Evolutionary conservation across 2,329 filamentous ascomycete genomes (phyloP).

Genomic region (Aaosphaeria arxii): DNA sequence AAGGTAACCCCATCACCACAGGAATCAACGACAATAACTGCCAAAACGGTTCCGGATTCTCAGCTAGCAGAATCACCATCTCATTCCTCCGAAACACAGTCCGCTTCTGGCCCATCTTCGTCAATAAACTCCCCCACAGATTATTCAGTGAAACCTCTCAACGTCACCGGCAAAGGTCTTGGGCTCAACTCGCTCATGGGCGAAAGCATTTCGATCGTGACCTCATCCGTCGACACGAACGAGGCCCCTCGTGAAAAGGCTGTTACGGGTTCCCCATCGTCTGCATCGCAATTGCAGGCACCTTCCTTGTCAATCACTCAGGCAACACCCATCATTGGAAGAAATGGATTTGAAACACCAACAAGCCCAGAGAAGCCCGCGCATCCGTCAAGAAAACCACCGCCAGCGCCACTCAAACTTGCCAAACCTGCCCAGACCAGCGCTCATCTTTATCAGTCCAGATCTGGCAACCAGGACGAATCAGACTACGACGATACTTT

Average conservation of each 20-base stretch:
- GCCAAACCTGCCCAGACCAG: slow-evolving; percentile 44
- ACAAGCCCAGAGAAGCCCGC: slow-evolving; percentile 25
- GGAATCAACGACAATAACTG: slow-evolving; percentile 6
- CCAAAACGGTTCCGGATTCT: slow-evolving; percentile 24
- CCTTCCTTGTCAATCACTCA: slow-evolving; percentile 38
- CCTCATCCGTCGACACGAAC: slow-evolving; percentile 7
- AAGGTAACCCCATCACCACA: slow-evolving; percentile 18
- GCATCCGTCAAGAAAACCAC: slow-evolving; percentile 67
- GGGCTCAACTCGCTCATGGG: slow-evolving; percentile 19
- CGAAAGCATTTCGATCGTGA: slow-evolving; percentile 9
- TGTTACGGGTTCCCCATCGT: slow-evolving; percentile 8
- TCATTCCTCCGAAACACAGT: slow-evolving; percentile 19
- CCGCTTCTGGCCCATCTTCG: slow-evolving; percentile 16
- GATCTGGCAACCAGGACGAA: slow-evolving; percentile 62
- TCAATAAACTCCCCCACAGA: slow-evolving; percentile 29
- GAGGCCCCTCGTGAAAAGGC: slow-evolving; percentile 5
- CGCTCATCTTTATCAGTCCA: slow-evolving; percentile 44
- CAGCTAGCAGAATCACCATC: slow-evolving; percentile 31
- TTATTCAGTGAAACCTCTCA: slow-evolving; percentile 30
- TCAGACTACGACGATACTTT: slow-evolving; percentile 81
- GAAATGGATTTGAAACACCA: slow-evolving; percentile 35
- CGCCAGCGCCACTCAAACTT: slow-evolving; percentile 80
- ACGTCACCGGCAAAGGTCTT: slow-evolving; percentile 17
- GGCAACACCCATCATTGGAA: slow-evolving; percentile 36
- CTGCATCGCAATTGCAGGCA: slow-evolving; percentile 17